A percentile compares a stretch with the other conserved stretches of the same genome.
phyloP scores from a whole-genome alignment of 805 yeast species.

The Clavispora asparagi region DNA sequence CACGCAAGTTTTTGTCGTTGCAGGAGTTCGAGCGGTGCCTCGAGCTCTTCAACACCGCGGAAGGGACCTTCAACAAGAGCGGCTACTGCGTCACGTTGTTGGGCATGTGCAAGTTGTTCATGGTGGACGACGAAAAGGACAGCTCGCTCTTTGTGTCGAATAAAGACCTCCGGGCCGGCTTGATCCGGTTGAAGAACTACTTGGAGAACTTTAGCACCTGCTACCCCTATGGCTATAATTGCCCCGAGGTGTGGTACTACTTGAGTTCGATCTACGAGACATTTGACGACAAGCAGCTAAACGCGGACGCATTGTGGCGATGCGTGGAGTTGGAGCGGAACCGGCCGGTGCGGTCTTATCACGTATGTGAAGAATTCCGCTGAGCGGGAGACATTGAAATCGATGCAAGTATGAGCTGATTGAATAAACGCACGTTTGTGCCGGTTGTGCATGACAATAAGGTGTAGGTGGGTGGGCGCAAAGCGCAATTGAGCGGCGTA shows the following conservation, averaged over 20 bases:
- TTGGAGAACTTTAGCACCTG: conserved; percentile 33
- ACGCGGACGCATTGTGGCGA: conserved; percentile 52
- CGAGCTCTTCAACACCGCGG: conserved; percentile 28
- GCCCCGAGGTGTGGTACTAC: conserved; percentile 64
- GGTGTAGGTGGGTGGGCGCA: neutral
- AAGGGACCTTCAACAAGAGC: conserved; percentile 18
- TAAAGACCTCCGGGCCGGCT: conserved; percentile 55
- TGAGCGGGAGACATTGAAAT: no score
- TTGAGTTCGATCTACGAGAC: conserved; percentile 59
- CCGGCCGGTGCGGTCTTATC: conserved; percentile 48
- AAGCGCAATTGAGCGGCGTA: neutral
- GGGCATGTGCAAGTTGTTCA: conserved; percentile 49
- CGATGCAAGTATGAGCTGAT: neutral
- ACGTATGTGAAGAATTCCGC: conserved; percentile 21
- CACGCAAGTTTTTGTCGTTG: conserved; percentile 45
- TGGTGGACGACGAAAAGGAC: conserved; percentile 33
- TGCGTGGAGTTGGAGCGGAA: conserved; percentile 60
- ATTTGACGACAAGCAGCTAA: conserved; percentile 44
- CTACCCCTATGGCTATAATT: conserved; percentile 38
- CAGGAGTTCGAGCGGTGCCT: conserved; percentile 63
- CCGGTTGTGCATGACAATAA: neutral
- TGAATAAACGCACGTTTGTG: neutral
- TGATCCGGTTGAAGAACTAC: conserved; percentile 48
- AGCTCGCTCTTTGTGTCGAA: conserved; percentile 45
- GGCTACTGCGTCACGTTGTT: conserved; percentile 48